These are phyloP conservation scores for Fusarium solani-melongenae DNA, from an alignment of 2,329 filamentous ascomycete species.

Conservation along the genomic window DNA sequence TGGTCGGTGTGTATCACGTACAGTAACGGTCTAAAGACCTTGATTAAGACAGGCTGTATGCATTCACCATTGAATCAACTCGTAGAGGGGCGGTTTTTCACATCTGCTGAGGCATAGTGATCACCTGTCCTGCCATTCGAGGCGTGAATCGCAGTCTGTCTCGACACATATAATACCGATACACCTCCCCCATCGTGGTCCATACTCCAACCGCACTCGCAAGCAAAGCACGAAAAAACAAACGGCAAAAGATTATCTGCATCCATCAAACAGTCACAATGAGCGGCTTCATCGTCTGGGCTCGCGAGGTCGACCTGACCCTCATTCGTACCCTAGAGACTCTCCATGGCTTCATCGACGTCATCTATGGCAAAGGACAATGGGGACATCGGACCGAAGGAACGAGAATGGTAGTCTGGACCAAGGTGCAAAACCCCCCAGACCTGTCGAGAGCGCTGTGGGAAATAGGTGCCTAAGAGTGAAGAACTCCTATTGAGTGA, in stretches of 20 bases:
- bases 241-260: not conserved
- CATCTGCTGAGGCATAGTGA: not conserved
- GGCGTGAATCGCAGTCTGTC: not conserved
- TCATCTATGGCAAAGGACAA: not conserved
- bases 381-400: not conserved
- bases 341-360: not conserved
- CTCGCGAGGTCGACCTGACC: not conserved
- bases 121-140: not conserved
- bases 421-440: not conserved
- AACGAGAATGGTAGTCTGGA: not conserved
- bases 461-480: not conserved
- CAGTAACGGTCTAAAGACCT: not conserved
- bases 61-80: not conserved
- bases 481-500: not conserved
- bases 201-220: not conserved
- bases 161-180: not conserved
- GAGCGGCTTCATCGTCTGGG: not conserved
- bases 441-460: not conserved
- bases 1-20: not conserved
- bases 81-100: not conserved
- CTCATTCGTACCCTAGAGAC: not conserved
- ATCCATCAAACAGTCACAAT: not conserved
- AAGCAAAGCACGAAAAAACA: not conserved
- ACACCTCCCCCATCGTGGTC: not conserved
- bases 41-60: not conserved